Conservation (phyloP, 2,329 filamentous ascomycete genomes). For the Alternaria conjuncta region DNA sequence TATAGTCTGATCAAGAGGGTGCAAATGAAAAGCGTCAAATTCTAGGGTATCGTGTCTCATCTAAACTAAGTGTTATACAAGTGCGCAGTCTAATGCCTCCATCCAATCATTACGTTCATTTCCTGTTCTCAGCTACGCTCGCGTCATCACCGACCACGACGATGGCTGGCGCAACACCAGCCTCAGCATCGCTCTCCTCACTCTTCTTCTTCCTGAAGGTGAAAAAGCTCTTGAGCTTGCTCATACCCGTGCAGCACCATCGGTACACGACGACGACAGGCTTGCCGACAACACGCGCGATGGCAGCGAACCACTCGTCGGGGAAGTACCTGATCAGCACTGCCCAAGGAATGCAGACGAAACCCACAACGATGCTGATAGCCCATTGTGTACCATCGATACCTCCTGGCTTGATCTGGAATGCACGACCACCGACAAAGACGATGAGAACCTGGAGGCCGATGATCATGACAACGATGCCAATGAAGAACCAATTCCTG, state of each 20-base stretch:
- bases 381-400: slow-evolving; percentile 66
- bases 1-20: not conserved
- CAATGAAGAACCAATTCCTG: slow-evolving; percentile 64
- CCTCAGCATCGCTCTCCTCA: slow-evolving; percentile 24
- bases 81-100: not conserved
- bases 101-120: not conserved
- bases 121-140: slow-evolving; percentile 1
- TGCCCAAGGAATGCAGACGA: slow-evolving; percentile 61
- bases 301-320: slow-evolving; percentile 48
- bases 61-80: not conserved
- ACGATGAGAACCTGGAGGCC: slow-evolving; percentile 64
- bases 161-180: slow-evolving; percentile 23
- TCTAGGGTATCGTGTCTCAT: not conserved
- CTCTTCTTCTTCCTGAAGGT: slow-evolving; percentile 18
- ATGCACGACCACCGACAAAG: slow-evolving; percentile 63
- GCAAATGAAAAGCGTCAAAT: not conserved
- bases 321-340: slow-evolving; percentile 60
- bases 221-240: slow-evolving; percentile 24
- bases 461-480: slow-evolving; percentile 64
- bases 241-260: slow-evolving; percentile 12
- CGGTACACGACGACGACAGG: slow-evolving; percentile 32
- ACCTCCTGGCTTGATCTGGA: slow-evolving; percentile 57
- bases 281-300: slow-evolving; percentile 26
- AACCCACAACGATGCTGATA: slow-evolving; percentile 59
- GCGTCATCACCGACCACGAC: slow-evolving; percentile 20